Evolutionary conservation across 164 flowering plant species (phyloP).

Genomic region (Houttuynia cordata): DNA sequence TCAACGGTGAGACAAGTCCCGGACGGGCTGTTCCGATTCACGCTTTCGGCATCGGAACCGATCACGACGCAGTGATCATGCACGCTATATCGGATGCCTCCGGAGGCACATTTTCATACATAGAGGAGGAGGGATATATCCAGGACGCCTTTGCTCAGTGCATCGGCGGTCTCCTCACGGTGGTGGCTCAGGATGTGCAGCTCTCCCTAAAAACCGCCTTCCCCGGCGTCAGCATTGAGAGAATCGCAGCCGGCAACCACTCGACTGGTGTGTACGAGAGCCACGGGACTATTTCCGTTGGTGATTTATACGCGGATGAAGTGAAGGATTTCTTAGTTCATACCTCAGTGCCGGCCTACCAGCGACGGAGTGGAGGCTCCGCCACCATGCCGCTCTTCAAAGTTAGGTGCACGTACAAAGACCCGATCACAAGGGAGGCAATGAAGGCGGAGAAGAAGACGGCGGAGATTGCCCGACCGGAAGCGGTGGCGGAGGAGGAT

Average conservation of each 20-base stretch:
- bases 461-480: constrained; percentile 22
- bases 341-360: constrained; percentile 35
- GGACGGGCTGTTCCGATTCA: constrained; percentile 41
- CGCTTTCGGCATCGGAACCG: constrained; percentile 85
- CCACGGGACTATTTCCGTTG: constrained; percentile 43
- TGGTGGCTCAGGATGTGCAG: constrained; percentile 61
- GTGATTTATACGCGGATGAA: constrained; percentile 91
- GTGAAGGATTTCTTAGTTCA: constrained; percentile 71
- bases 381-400: constrained; percentile 36
- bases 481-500: constrained; percentile 34
- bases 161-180: constrained; percentile 89
- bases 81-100: constrained; percentile 78
- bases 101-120: constrained; percentile 94
- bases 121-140: constrained; percentile 70
- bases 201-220: constrained; percentile 42
- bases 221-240: constrained; percentile 29
- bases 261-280: constrained; percentile 24
- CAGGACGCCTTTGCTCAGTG: constrained; percentile 99
- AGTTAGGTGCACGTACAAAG: constrained; percentile 44
- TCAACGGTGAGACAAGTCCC: constrained; percentile 24
- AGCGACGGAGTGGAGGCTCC: too few relatives aligned
- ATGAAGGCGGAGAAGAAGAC: constrained; percentile 23
- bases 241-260: constrained; percentile 82
- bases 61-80: constrained; percentile 85
- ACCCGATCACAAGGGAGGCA: constrained; percentile 42